These are phyloP conservation scores for Boletus sp. DNA, from an alignment of 1,284 basidiomycete species.

Conservation along the genomic window DNA sequence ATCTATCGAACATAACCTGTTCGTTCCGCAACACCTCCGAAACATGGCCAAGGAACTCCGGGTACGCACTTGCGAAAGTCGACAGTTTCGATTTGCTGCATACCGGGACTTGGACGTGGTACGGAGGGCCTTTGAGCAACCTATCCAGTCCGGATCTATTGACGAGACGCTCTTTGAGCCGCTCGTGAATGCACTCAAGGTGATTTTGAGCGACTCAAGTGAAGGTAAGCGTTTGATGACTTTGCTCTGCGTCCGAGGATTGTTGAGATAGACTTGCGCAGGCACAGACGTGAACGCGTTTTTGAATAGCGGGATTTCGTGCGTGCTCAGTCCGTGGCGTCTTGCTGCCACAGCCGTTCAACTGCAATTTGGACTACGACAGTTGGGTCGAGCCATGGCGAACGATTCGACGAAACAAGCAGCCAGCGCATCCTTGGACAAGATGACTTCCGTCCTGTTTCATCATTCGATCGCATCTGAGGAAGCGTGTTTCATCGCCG, in stretches of 20 bases:
- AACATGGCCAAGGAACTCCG: slow-evolving; percentile 49
- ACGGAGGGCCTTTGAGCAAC: slow-evolving; percentile 61
- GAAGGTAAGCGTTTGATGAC: slow-evolving; percentile 32
- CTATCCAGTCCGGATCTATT: slow-evolving; percentile 48
- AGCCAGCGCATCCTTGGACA: slow-evolving; percentile 56
- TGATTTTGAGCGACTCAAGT: slow-evolving; percentile 56
- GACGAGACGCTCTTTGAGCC: slow-evolving; percentile 54
- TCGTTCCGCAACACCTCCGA: slow-evolving; percentile 48
- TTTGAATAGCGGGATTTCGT: slow-evolving; percentile 58
- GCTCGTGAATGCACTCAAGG: slow-evolving; percentile 60
- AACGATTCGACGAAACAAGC: slow-evolving; percentile 49
- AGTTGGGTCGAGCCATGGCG: slow-evolving; percentile 61
- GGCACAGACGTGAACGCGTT: slow-evolving; percentile 44
- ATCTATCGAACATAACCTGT: slow-evolving; percentile 58
- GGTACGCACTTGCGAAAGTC: slow-evolving; percentile 52
- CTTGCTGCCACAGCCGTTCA: slow-evolving; percentile 74
- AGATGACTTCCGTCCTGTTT: slow-evolving; percentile 61
- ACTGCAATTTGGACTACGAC: slow-evolving; percentile 68
- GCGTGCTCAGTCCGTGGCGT: slow-evolving; percentile 74
- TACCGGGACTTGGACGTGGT: slow-evolving; percentile 69
- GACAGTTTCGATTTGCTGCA: slow-evolving; percentile 64
- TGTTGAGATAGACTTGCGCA: slow-evolving; percentile 12
- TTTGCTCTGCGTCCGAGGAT: not conserved
- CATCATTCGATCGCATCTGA: slow-evolving; percentile 67
- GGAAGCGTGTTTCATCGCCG: slow-evolving; percentile 74